These are phyloP conservation scores for Saccharomycopsis olivae DNA, from an alignment of 805 yeast species.

Conservation along the genomic window DNA sequence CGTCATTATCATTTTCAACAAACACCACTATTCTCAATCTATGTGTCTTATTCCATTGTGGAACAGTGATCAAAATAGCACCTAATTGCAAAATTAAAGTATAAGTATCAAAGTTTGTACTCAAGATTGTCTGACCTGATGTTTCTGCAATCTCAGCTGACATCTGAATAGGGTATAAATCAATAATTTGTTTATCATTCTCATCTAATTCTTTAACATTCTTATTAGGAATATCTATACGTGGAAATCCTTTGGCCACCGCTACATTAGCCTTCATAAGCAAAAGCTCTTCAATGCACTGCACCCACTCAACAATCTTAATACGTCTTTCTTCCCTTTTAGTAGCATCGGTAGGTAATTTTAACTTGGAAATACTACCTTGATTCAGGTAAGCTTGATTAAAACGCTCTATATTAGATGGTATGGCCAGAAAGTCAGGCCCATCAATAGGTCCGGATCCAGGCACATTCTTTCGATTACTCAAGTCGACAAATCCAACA, in stretches of 20 bases:
- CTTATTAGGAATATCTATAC: conserved; percentile 50
- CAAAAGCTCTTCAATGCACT: conserved; percentile 79
- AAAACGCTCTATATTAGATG: conserved; percentile 11
- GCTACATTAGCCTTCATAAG: conserved; percentile 88
- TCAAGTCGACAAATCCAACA: conserved; percentile 73
- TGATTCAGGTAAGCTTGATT: conserved; percentile 16
- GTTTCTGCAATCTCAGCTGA: conserved; percentile 64
- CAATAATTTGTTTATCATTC: conserved; percentile 48
- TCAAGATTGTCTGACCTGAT: conserved; percentile 56
- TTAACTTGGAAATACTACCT: conserved; percentile 7
- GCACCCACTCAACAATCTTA: conserved; percentile 78
- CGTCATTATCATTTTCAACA: conserved; percentile 68
- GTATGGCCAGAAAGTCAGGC: neutral
- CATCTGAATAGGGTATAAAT: conserved; percentile 95
- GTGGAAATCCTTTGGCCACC: conserved; percentile 78
- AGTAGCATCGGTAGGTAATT: conserved; percentile 69
- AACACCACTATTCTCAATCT: conserved; percentile 74
- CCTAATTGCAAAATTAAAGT: conserved; percentile 90
- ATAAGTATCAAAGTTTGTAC: conserved; percentile 93
- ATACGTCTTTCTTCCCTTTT: conserved; percentile 55
- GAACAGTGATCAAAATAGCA: conserved; percentile 85
- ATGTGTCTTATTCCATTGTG: conserved; percentile 80
- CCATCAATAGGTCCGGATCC: neutral
- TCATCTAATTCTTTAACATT: conserved; percentile 21
- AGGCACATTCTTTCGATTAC: conserved; percentile 14